Evolutionary conservation across 2,329 filamentous ascomycete genomes (phyloP), one percentile per base, ranked within the genome.

Genomic region (Ascochyta koolunga): DNA sequence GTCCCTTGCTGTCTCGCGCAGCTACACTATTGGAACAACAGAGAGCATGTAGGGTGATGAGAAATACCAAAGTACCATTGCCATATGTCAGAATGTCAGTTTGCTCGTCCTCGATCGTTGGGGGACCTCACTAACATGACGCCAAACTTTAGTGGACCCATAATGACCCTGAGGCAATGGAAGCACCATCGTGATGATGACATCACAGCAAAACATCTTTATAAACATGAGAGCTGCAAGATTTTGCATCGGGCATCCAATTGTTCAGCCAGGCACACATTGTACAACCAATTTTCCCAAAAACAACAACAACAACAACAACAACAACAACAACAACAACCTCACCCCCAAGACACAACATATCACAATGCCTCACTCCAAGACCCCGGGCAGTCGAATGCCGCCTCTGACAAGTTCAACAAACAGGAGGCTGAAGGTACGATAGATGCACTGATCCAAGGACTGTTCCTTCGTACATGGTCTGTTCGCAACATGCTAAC

Each of bases 351-450:
- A 43, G 4, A 6, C 10, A 24, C 40, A 32, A 31, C 2, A 55
- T 9, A 22, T 32, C 25, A 54, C 39, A 43, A 54, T 60, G 60
- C 55, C 60, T 50, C 59, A 61, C 58, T 61, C 53, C 53, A 63
- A 61, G 48, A 61, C 60, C 43, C 59, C 33, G 58, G 60, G 40
- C 54, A 61, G 47, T 60, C 54, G 29, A 61, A 61, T 32, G 59
- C 60, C 38, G 59, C 59, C 33, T 59, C 56, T 7, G 60, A 60
- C 32, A 60, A 63, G 37, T 58, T 56, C 54, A 57, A 61, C 51
- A 60, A 61, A 51, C 50, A 56, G 16, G 42, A 60, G 40, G 56
- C 60, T 43, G 53, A 61, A 54, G 59, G 59, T 57, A 52, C n/a
- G 45, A 21, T n/a, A 11, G 24, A 29, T 4, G 32, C 6, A 31